Base-by-base conservation (phyloP, 2,329 filamentous ascomycete species). In the Helotiales sp. region DNA sequence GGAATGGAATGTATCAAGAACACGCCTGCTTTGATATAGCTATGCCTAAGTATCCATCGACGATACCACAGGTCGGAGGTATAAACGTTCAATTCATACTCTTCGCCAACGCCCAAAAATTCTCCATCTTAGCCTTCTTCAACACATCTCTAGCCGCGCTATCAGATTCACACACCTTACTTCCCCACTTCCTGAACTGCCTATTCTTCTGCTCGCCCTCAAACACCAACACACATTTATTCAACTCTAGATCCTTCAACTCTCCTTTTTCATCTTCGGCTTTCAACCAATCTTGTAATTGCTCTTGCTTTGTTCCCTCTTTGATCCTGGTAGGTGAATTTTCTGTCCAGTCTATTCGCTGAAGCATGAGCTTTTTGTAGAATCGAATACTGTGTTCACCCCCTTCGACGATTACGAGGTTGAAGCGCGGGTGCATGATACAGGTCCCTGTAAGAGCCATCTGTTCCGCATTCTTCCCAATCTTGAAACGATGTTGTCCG, bases 301-400 rank as follows among this genome's bases (percentile, higher is more conserved):
- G 81, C 58, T 83, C 84, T 56, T 81, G 79, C 57, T 86, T 87
- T 57, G 85, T 87, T 34, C 80, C 81, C 59, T 86, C 80, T 50
- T 80, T 81, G 40, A 85, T 76, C 36, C 81, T 80, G 0, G 92
- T 87, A 2, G 86, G 86, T 0, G 85, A 82, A 66, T 96, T 96
- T 71, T 98, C 93, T 2, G 89, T 89, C 95, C 96, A 99, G 73
- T 96, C 89, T 69, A 98, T 92, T 48, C 95, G 91, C 66, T 93
- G 88, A 42, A 96, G 79, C 90, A 99, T 93, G 29, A 99, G 81
- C 72, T 96, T 97, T 73, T 89, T 91, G 79, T 93, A 98, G 62
- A 88, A 87, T 52, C 85, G 86, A 71, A 95, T 89, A 58, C 88
- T 89, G 76, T 95, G 88, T 59, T 86, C 80, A 36, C 95, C 95